Base-by-base conservation (phyloP, 2,329 filamentous ascomycete species). In the Eurotiales sp. region DNA sequence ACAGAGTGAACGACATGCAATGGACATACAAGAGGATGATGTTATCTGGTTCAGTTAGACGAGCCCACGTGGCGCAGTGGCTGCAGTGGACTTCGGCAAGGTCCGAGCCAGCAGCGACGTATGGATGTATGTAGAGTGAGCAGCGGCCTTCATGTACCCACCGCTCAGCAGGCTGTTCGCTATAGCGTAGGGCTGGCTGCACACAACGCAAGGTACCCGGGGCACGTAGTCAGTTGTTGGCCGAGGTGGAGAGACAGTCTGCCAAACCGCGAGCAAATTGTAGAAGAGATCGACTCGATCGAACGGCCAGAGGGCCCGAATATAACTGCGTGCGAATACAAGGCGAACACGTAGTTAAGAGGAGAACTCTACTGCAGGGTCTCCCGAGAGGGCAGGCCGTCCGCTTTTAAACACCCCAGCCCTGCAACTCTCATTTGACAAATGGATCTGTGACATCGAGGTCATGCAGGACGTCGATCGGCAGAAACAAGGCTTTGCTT, bases 391-490 rank as follows among this genome's bases (percentile, higher is more conserved):
- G 52, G 52, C 44, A 54, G 30, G 48, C 42, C 46, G 48, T 49
- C 51, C 27, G 52, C 41, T 51, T 54, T 54, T 54, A 54, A 54
- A 54, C 27, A 44, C 25, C 34, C 45, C 36, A 48, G 39, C 29
- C 45, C 37, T 66, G 63, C 61, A 64, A 56, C 62, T 72, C 68
- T 69, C 67, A 72, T 72, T 72, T 72, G 70, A 71, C 69, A 70
- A 68, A 63, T 64, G 63, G 64, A 27, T 43, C 46, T 62, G 64
- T 61, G 61, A 64, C 51, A 53, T 53, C 45, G 61, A 63, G 66
- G 70, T 73, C 70, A 72, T 73, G 70, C 70, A 72, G 66, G 64
- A 59, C 61, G 68, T 70, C 67, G 68, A 72, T 72, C 70, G 62
- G 64, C 61, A 59, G 66, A 67, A 64, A 62, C 69, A 68, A 61